Conservation (phyloP, 768 basidiomycete species). For the Tulasnella sp. region DNA sequence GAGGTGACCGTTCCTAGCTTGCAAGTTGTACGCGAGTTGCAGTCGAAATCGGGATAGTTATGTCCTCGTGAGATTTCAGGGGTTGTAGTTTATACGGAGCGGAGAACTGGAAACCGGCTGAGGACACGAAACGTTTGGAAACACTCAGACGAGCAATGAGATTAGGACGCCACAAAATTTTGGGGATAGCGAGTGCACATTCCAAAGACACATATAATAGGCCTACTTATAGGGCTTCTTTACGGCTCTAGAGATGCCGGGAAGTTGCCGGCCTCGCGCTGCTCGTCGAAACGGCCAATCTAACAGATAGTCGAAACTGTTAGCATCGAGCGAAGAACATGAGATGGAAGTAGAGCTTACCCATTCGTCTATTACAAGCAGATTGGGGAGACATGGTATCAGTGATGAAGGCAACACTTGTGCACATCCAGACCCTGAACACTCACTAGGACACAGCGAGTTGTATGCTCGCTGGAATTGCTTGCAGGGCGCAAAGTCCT, state of each 20-base stretch:
- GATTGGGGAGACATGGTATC: conserved; percentile 14
- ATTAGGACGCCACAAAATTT: no score
- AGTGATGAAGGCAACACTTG: background rate
- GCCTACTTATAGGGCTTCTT: conserved; percentile 20
- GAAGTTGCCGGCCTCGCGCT: conserved; percentile 87
- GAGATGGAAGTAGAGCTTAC: conserved; percentile 34
- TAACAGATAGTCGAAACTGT: conserved; percentile 26
- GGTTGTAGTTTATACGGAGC: no score
- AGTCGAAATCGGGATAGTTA: no score
- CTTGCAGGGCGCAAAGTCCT: conserved; percentile 97
- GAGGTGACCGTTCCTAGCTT: conserved; percentile 19
- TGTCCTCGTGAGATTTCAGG: no score
- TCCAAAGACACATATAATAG: background rate
- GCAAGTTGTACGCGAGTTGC: no score
- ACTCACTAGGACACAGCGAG: conserved; percentile 95
- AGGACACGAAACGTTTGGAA: no score
- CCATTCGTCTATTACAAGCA: conserved; percentile 67
- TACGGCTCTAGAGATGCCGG: conserved; percentile 79
- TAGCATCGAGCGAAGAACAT: background rate
- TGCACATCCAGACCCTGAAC: conserved; percentile 6
- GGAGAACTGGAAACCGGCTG: no score
- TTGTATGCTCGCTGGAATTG: conserved; percentile 95
- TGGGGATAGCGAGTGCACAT: no score
- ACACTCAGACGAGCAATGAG: no score
- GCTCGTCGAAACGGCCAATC: conserved; percentile 88